Percentiles rank a stretch among this genome's conserved stretches.
phyloP scores from a whole-genome alignment of 106 monocot species.

The Dioscorea dumetorum region DNA sequence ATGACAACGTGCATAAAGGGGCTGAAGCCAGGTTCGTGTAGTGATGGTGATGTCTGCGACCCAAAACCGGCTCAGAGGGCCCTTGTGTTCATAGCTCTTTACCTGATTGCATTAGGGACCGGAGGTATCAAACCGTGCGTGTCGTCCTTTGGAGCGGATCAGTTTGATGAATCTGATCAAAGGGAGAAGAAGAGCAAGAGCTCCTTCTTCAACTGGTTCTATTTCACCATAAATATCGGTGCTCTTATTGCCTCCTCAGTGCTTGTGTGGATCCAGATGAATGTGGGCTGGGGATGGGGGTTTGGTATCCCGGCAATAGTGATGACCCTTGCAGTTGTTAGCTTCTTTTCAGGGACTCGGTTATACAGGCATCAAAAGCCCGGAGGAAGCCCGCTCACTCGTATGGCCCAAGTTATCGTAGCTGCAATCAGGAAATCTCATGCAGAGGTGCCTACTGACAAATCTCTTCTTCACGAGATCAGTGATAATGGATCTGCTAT shows the following conservation, averaged over 20 bases:
- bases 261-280: constrained; percentile 40
- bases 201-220: constrained; percentile 59
- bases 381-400: constrained; percentile 45
- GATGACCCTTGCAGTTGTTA: constrained; percentile 39
- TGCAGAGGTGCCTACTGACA: constrained; percentile 27
- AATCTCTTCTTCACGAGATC: constrained; percentile 24
- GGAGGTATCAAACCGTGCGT: constrained; percentile 57
- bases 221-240: constrained; percentile 46
- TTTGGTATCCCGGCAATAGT: constrained; percentile 44
- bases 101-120: constrained; percentile 44
- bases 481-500: constrained; percentile 37
- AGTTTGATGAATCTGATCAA: constrained; percentile 45
- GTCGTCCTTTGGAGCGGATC: constrained; percentile 49
- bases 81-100: constrained; percentile 34
- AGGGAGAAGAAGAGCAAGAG: constrained; percentile 44
- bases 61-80: constrained; percentile 28
- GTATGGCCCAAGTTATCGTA: constrained; percentile 45
- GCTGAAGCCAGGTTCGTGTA: constrained; percentile 22
- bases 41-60: constrained; percentile 20
- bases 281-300: constrained; percentile 49
- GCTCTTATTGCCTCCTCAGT: constrained; percentile 38
- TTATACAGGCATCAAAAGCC: constrained; percentile 45
- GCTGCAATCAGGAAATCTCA: constrained; percentile 25
- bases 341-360: constrained; percentile 40
- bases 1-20: constrained; percentile 30